Evolutionary conservation across 257 asterid species (phyloP), one percentile per base, ranked within the genome.

Genomic region (Salvia rosmarinus): DNA sequence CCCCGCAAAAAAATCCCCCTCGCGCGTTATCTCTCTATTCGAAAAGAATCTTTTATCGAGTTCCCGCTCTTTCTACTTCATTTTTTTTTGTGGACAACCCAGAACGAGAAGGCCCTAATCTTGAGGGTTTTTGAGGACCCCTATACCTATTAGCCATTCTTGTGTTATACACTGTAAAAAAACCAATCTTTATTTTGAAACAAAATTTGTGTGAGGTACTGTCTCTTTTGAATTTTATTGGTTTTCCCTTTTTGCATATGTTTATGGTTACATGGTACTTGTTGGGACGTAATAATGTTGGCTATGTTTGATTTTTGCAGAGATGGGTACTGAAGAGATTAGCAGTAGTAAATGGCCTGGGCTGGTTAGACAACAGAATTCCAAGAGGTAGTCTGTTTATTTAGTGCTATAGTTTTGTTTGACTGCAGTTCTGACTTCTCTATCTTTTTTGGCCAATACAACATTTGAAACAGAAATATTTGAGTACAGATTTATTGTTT

Each of bases 291-390:
- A 43, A 64, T 72, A 62, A 8, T 39, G 34, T 64, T 70, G 73
- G 42, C 11, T 66, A 34, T 34, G 47, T 34, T 60, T 34, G 8
- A 3, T 37, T 60, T 63, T 65, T 77, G 82, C 89, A 85, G 88
- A 85, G 79, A 88, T 90, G 93, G 87, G 81, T 61, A 77, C 76
- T 57, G 90, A 87, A 79, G 86, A 89, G 76, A 72, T 77, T 84
- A 78, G 75, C 76, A 78, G 67, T 30, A 65, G 88, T 74, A 78
- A 73, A 75, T 82, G 80, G 75, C 78, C 74, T 56, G 83, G 40
- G 61, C 68, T 76, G 67, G 81, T 57, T 72, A 58, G 68, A 57
- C 92, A 89, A 83, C 79, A 76, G 47, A 95, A 88, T 58, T 84
- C 95, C 50, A 85, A 84, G 76, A 92, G 98, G 98, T 90, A 75